Percentiles rank a stretch among this genome's conserved stretches.
Evolutionary conservation across 108 stramenopile genomes (phyloP).

Genomic region (Cyclotella distinguenda): DNA sequence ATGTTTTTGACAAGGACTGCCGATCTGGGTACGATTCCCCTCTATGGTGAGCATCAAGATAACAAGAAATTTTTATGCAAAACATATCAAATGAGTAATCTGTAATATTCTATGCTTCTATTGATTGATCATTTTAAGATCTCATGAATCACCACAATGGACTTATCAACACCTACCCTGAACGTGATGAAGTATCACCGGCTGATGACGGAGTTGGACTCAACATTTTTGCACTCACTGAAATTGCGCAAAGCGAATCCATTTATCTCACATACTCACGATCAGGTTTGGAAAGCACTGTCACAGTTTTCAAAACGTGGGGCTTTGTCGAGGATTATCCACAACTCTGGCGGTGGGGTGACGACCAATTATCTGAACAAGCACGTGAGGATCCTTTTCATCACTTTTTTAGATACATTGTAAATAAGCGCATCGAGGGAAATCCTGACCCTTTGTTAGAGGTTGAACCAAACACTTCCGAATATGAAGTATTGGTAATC

Average conservation of each 20-base stretch:
- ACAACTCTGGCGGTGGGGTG: conserved; percentile 46
- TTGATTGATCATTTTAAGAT: conserved; percentile 10
- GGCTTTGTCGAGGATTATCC: conserved; percentile 53
- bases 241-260: conserved; percentile 26
- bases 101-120: not conserved
- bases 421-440: not conserved
- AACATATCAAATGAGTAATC: not conserved
- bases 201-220: conserved; percentile 29
- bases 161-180: conserved; percentile 33
- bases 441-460: not conserved
- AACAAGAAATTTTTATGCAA: no score
- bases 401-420: conserved; percentile 22
- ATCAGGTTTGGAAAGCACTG: conserved; percentile 26
- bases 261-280: conserved; percentile 44
- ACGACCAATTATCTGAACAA: conserved; percentile 10
- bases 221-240: conserved; percentile 18
- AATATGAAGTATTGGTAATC: conserved; percentile 39
- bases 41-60: conserved; percentile 24
- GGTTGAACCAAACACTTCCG: conserved; percentile 32
- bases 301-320: conserved; percentile 36
- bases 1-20: conserved; percentile 34
- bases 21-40: conserved; percentile 34
- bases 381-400: conserved; percentile 12
- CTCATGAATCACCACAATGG: conserved; percentile 54
- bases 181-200: no score